These are phyloP conservation scores for Zygotorulaspora mrakii DNA, from an alignment of 1,139 yeast genomes.

Conservation along the genomic window DNA sequence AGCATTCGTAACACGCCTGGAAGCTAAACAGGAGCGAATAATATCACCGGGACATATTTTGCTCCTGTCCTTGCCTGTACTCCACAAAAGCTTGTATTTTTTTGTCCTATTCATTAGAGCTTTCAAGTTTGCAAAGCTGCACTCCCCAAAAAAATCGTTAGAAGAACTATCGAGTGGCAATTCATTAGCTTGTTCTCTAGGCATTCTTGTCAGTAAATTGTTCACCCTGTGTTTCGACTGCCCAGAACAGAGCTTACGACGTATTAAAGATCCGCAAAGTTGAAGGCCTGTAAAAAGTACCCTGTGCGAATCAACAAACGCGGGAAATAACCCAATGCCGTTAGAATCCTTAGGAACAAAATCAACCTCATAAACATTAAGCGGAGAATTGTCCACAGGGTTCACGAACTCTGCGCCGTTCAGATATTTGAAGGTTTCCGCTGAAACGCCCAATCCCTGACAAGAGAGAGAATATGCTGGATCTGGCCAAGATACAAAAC, in stretches of 20 bases:
- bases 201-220: conserved; percentile 1
- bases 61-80: conserved; percentile 9
- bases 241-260: conserved; percentile 10
- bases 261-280: conserved; percentile 16
- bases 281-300: conserved; percentile 16
- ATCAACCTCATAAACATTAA: conserved; percentile 16
- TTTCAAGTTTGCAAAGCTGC: conserved; percentile 7
- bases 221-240: conserved; percentile 5
- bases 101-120: conserved; percentile 9
- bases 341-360: conserved; percentile 16
- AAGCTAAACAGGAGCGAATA: conserved; percentile 21
- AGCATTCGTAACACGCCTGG: conserved; percentile 10
- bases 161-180: not conserved
- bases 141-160: not conserved
- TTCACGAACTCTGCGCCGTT: conserved; percentile 10
- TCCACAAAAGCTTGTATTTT: conserved; percentile 16
- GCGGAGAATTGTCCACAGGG: conserved; percentile 14
- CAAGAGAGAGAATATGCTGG: conserved; percentile 19
- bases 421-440: conserved; percentile 4
- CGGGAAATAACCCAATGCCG: conserved; percentile 28
- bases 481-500: conserved; percentile 23
- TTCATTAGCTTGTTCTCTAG: not conserved
- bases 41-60: conserved; percentile 25
- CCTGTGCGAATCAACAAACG: conserved; percentile 14
- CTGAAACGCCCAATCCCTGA: conserved; percentile 22